Percentiles rank a stretch among this genome's conserved stretches.
Evolutionary conservation across 2,329 filamentous ascomycete species (phyloP).

Genomic region (Colletotrichum magnum): DNA sequence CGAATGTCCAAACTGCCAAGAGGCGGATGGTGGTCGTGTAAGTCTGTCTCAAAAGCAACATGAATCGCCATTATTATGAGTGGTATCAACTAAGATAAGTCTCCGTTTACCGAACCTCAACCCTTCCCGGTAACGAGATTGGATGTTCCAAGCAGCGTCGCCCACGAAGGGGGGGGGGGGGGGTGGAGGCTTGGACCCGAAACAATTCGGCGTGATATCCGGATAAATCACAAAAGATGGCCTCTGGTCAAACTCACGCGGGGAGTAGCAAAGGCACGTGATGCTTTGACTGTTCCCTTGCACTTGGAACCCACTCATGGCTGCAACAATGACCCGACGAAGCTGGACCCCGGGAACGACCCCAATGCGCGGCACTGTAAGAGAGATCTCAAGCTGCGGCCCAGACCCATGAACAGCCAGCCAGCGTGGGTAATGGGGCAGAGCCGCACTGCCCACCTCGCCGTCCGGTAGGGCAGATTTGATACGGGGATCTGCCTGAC

Average conservation of each 20-base stretch:
- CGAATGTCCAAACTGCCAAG: too few species aligned
- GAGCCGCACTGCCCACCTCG: background rate
- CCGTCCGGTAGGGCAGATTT: background rate
- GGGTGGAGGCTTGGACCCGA: background rate
- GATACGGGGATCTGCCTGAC: background rate
- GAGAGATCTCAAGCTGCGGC: too few species aligned
- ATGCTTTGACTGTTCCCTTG: too few species aligned
- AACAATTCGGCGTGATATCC: background rate
- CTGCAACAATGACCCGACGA: too few species aligned
- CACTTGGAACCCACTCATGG: too few species aligned
- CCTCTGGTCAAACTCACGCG: conserved; percentile 3
- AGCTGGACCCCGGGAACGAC: too few species aligned
- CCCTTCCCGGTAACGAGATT: background rate
- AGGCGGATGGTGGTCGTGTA: too few species aligned
- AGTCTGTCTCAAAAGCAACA: too few species aligned
- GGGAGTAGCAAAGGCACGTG: background rate
- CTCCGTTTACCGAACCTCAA: too few species aligned
- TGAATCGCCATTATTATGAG: too few species aligned
- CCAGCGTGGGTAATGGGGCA: background rate
- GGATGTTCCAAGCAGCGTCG: background rate
- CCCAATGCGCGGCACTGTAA: too few species aligned
- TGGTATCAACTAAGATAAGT: too few species aligned
- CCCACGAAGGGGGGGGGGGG: background rate
- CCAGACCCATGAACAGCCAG: background rate
- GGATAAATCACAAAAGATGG: conserved; percentile 9